These are phyloP conservation scores for Talaromyces sp. DNA, from an alignment of 2,329 filamentous ascomycete species.

Conservation along the genomic window DNA sequence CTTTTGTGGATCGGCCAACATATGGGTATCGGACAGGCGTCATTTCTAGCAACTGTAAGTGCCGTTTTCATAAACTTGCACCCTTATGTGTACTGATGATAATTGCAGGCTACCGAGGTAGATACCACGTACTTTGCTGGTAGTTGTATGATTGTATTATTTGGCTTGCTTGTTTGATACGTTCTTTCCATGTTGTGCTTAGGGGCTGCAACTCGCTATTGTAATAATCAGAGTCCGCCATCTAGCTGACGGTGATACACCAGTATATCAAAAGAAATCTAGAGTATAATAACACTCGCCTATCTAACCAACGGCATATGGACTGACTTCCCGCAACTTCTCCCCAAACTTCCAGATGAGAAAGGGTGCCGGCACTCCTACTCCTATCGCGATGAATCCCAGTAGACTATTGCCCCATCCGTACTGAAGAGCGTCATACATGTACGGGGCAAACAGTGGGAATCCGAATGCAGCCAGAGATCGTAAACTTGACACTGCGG, in stretches of 20 bases:
- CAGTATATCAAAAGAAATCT: too few species aligned
- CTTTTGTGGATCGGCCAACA: slow-evolving; percentile 1
- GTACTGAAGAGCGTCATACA: slow-evolving; percentile 31
- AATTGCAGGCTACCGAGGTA: neutral
- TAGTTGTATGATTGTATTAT: neutral
- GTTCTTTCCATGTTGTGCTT: neutral
- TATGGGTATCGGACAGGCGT: slow-evolving; percentile 8
- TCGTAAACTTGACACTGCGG: slow-evolving; percentile 28
- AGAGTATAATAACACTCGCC: neutral
- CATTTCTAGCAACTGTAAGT: slow-evolving; percentile 1
- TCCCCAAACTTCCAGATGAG: slow-evolving; percentile 49
- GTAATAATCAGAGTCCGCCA: neutral
- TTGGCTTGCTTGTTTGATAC: neutral
- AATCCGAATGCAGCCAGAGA: slow-evolving; percentile 36
- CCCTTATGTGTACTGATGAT: neutral
- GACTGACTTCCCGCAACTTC: slow-evolving; percentile 41
- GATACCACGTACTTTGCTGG: neutral
- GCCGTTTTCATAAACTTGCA: neutral
- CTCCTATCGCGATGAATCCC: slow-evolving; percentile 31
- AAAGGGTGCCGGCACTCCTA: slow-evolving; percentile 45
- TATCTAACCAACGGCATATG: slow-evolving; percentile 40
- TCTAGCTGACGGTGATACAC: too few species aligned
- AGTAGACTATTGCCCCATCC: slow-evolving; percentile 39
- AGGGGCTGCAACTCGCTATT: neutral
- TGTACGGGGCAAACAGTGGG: slow-evolving; percentile 36